Conservation (phyloP, 2,329 filamentous ascomycete species). For the Pyrenophora tritici-repentis region DNA sequence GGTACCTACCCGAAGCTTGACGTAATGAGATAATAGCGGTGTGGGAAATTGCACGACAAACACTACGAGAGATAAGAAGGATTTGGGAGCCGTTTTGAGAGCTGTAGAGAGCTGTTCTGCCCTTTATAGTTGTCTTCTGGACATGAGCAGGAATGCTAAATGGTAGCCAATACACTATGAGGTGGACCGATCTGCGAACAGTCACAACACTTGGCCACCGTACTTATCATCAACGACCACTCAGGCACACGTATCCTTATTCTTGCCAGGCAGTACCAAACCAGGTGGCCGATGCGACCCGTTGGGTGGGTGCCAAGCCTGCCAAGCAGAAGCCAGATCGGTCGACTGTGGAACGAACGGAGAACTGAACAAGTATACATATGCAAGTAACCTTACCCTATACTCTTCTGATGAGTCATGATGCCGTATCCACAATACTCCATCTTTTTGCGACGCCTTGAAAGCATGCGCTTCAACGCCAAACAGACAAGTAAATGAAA, state of each 20-base stretch:
- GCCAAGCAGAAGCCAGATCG: constrained; percentile 4
- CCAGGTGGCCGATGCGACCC: background rate
- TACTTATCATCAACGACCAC: background rate
- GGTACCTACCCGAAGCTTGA: background rate
- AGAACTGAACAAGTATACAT: constrained; percentile 3
- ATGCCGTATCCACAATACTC: constrained; percentile 12
- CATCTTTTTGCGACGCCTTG: constrained; percentile 9
- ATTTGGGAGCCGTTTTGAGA: background rate
- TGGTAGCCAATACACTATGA: background rate
- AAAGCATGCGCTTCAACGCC: constrained; percentile 27
- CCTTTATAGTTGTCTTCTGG: background rate
- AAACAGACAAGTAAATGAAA: constrained; percentile 7
- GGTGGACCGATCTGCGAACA: background rate
- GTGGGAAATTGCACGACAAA: background rate
- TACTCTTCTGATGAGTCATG: constrained; percentile 1
- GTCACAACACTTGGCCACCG: background rate
- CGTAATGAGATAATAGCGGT: constrained; percentile 1
- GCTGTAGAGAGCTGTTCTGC: background rate
- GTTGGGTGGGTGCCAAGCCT: constrained; percentile 2
- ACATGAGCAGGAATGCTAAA: background rate
- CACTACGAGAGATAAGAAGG: background rate
- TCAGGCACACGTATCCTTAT: background rate
- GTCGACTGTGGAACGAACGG: background rate
- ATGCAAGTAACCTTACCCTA: constrained; percentile 3
- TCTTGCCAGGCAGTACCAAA: background rate